These are phyloP conservation scores for Skeletonema tropicum DNA, from an alignment of 108 stramenopile species.

Conservation along the genomic window DNA sequence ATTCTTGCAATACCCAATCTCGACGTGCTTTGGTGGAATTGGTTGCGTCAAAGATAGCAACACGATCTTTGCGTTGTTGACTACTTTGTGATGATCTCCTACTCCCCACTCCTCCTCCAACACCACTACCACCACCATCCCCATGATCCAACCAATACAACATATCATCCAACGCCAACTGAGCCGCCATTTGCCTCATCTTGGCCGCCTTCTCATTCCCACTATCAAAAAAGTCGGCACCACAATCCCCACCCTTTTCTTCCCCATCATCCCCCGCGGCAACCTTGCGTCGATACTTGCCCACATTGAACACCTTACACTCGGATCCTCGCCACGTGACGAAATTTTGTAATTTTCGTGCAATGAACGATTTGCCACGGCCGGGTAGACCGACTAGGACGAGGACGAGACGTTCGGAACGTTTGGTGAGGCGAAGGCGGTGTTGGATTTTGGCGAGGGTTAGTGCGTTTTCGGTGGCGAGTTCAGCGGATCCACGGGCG, in stretches of 20 bases:
- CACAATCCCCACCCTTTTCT: conserved; percentile 42
- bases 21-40: conserved; percentile 89
- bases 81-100: neutral
- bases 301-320: conserved; percentile 90
- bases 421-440: conserved; percentile 69
- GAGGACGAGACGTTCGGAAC: conserved; percentile 72
- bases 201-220: conserved; percentile 66
- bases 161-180: conserved; percentile 78
- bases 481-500: conserved; percentile 65
- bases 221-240: conserved; percentile 87
- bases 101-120: neutral
- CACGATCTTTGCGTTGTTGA: conserved; percentile 44
- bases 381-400: conserved; percentile 89
- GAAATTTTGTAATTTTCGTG: conserved; percentile 83
- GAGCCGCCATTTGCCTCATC: conserved; percentile 75
- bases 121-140: conserved; percentile 9
- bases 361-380: conserved; percentile 91
- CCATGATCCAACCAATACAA: conserved; percentile 80
- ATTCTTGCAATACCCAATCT: conserved; percentile 80
- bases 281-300: conserved; percentile 83
- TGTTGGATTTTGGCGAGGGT: conserved; percentile 73
- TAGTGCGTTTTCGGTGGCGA: conserved; percentile 63
- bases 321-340: conserved; percentile 78
- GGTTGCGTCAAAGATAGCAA: conserved; percentile 97
- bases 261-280: conserved; percentile 30